A percentile compares a stretch with the other conserved stretches of the same genome.
Evolutionary conservation across 805 yeast genomes (phyloP).

Genomic region (Hanseniaspora taiwanica): DNA sequence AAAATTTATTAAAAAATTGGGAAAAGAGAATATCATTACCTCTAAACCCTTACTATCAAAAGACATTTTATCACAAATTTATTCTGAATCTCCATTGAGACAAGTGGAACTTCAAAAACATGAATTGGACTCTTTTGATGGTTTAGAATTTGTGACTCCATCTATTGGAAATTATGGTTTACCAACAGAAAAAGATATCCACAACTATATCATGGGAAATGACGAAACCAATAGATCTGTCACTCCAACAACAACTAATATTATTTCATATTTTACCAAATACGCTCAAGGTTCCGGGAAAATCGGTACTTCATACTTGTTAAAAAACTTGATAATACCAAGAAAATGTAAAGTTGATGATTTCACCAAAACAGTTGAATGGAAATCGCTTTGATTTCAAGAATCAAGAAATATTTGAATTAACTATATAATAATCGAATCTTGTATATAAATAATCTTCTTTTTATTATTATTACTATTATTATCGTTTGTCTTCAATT

Average conservation of each 20-base stretch:
- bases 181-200: conserved; percentile 58
- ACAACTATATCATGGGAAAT: conserved; percentile 53
- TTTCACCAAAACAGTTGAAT: neutral
- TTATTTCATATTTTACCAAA: conserved; percentile 42
- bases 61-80: conserved; percentile 24
- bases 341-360: conserved; percentile 13
- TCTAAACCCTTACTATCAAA: conserved; percentile 37
- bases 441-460: too few relatives aligned
- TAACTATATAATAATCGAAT: neutral
- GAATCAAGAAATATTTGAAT: neutral
- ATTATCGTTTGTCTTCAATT: too few relatives aligned
- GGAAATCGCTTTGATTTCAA: neutral
- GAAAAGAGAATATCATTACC: neutral
- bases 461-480: too few relatives aligned
- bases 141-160: conserved; percentile 17
- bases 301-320: conserved; percentile 13
- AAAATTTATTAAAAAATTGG: conserved; percentile 46
- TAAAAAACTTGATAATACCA: conserved; percentile 9
- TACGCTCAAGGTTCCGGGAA: conserved; percentile 10
- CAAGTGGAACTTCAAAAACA: neutral
- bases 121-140: neutral
- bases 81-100: conserved; percentile 2
- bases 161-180: conserved; percentile 60
- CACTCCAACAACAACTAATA: conserved; percentile 58
- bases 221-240: conserved; percentile 52